Evolutionary conservation across 495 filamentous ascomycete species (phyloP).

Genomic region (Ramalina peruviana): DNA sequence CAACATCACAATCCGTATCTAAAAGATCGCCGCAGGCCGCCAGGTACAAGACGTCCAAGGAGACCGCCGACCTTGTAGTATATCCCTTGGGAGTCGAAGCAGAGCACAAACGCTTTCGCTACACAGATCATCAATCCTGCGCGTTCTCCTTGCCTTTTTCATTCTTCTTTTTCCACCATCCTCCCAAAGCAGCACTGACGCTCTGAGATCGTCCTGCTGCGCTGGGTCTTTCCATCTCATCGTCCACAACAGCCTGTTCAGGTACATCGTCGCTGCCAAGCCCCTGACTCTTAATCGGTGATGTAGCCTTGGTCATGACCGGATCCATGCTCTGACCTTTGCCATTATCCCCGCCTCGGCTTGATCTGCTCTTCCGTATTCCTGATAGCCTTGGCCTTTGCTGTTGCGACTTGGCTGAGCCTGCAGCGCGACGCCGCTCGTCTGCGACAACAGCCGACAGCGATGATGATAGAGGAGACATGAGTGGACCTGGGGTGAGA

Average conservation of each 20-base stretch:
- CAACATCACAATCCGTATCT: too few relatives aligned
- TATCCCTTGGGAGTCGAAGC: too few relatives aligned
- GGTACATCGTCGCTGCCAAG: neutral
- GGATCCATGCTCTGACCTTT: neutral
- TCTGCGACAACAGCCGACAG: constrained; percentile 50
- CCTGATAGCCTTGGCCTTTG: constrained; percentile 4
- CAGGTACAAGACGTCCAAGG: too few relatives aligned
- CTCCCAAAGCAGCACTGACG: constrained; percentile 8
- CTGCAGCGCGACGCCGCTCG: constrained; percentile 38
- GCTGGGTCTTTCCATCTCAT: neutral
- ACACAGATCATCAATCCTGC: neutral
- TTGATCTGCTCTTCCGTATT: constrained; percentile 4
- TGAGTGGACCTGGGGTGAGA: constrained; percentile 34
- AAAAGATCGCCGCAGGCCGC: too few relatives aligned
- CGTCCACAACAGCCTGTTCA: neutral
- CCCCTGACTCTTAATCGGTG: neutral
- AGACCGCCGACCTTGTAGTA: too few relatives aligned
- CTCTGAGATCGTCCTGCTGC: constrained; percentile 6
- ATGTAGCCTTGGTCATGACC: neutral
- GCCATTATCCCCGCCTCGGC: neutral
- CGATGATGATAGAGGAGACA: constrained; percentile 38
- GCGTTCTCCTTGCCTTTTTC: constrained; percentile 5
- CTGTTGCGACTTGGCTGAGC: constrained; percentile 7
- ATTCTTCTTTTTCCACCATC: constrained; percentile 7
- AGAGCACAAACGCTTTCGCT: too few relatives aligned